phyloP scores from a whole-genome alignment of 108 stramenopile species.

The Cyclotella atomus region DNA sequence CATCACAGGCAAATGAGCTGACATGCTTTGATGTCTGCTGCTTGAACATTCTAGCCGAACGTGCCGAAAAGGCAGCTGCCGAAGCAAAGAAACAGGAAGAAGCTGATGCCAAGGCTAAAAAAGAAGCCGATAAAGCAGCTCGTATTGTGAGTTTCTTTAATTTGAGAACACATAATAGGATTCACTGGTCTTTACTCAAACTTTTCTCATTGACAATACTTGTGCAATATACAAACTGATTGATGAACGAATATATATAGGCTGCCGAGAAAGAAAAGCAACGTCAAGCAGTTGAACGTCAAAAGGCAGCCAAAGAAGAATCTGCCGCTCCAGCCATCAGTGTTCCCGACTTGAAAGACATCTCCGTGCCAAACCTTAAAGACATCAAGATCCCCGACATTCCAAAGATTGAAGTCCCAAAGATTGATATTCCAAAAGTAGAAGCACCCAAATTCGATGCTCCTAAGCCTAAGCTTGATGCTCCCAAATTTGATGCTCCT shows the following conservation, averaged over 20 bases:
- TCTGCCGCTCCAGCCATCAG: constrained; percentile 14
- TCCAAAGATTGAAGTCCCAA: constrained; percentile 37
- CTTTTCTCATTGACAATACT: too few relatives aligned
- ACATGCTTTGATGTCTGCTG: constrained; percentile 6
- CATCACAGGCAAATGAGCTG: not conserved
- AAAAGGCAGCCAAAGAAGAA: constrained; percentile 46
- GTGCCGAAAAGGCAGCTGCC: constrained; percentile 41
- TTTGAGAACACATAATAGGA: not conserved
- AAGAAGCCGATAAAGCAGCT: constrained; percentile 51
- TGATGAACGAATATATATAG: too few relatives aligned
- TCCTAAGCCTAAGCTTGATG: constrained; percentile 57
- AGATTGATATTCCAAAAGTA: constrained; percentile 50
- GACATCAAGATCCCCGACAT: constrained; percentile 54
- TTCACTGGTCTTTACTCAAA: too few relatives aligned
- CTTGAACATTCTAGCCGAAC: too few relatives aligned
- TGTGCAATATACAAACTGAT: too few relatives aligned
- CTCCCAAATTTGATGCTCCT: constrained; percentile 49
- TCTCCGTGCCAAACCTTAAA: constrained; percentile 34
- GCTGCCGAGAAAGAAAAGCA: constrained; percentile 55
- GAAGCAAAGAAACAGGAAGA: constrained; percentile 53
- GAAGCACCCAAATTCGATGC: constrained; percentile 49
- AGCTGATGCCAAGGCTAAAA: constrained; percentile 52
- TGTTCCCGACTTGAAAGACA: constrained; percentile 27
- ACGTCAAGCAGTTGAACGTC: constrained; percentile 38
- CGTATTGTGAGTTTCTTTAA: constrained; percentile 26